Percentiles rank a stretch among this genome's conserved stretches.
These are phyloP conservation scores for Vickermania ingenoplastis DNA, from an alignment of 208 protist genomes.

Conservation along the genomic window DNA sequence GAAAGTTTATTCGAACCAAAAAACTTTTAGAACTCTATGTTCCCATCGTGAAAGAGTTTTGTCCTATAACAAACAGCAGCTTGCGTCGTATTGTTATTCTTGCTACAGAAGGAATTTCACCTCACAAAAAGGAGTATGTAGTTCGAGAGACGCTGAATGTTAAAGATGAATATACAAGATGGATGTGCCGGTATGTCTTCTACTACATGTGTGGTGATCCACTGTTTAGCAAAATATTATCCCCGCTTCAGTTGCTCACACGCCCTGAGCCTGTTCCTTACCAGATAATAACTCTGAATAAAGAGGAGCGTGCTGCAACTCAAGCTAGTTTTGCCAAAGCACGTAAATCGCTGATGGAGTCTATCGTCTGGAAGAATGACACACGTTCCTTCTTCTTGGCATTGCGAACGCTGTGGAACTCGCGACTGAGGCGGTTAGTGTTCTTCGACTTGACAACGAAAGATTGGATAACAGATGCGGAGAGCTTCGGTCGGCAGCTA, in stretches of 20 bases:
- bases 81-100: conserved; percentile 61
- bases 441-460: conserved; percentile 37
- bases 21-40: conserved; percentile 68
- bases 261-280: conserved; percentile 2
- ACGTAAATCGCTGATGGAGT: conserved; percentile 19
- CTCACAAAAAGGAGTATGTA: conserved; percentile 34
- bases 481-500: conserved; percentile 46
- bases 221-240: conserved; percentile 46
- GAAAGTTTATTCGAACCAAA: conserved; percentile 32
- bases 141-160: conserved; percentile 46
- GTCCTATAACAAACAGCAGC: conserved; percentile 29
- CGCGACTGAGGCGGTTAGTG: conserved; percentile 32
- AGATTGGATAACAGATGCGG: conserved; percentile 26
- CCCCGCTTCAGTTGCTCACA: conserved; percentile 43
- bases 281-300: neutral
- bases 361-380: conserved; percentile 35
- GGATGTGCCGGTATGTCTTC: conserved; percentile 53
- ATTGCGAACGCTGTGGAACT: conserved; percentile 48
- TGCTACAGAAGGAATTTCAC: conserved; percentile 32
- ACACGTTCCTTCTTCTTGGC: conserved; percentile 50
- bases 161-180: conserved; percentile 50
- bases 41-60: conserved; percentile 44
- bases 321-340: conserved; percentile 20
- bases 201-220: conserved; percentile 72
- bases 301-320: conserved; percentile 2